Base-by-base conservation (phyloP, 768 basidiomycete species). In the Boletus sp. region DNA sequence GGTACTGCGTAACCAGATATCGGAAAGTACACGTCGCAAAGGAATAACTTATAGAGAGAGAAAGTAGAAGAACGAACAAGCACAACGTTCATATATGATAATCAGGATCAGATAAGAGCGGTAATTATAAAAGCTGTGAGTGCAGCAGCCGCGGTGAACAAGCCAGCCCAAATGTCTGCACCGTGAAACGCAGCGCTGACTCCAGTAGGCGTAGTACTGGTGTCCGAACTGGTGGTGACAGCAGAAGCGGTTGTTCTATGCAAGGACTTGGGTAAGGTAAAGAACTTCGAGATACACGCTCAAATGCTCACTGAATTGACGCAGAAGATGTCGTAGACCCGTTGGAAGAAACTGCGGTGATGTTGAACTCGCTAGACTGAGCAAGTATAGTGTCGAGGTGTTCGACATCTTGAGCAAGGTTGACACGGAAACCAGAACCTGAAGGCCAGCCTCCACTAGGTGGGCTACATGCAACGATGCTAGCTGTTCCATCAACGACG, bases 371-470 rank as follows among this genome's bases (percentile, higher is more conserved):
- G 27, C 52, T 48, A 17, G 89, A 91, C 71, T 94, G 90, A 37
- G 90, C 89, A 50, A 83, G 77, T 59, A 93, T 83, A 47, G 72
- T 70, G 67, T 69, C 64, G 23, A 80, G 72, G 50, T 82, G 48
- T 19, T 77, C 51, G 4, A 75, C 57, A 59, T 80, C 76, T 60
- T 75, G 62, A 56, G 85, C 82, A 27, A 94, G 69, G 74, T 93
- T 90, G 70, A 95, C 77, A 53, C 81, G 85, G 80, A 81, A 94
- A 34, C 70, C 74, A 33, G 59, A 51, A 52, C 85, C 87, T n/a
- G 68, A 43, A 13, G 84, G 83, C 84, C 87, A 92, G 15, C 86
- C 86, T 30, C 75, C 77, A 48, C 77, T 80, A 5, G 87, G 84
- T 21, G 85, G 74, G 65, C 73, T 77, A 50, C 86, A 73, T 23